Evolutionary conservation across 2,329 filamentous ascomycete genomes (phyloP).

Genomic region (Massarina eburnea): DNA sequence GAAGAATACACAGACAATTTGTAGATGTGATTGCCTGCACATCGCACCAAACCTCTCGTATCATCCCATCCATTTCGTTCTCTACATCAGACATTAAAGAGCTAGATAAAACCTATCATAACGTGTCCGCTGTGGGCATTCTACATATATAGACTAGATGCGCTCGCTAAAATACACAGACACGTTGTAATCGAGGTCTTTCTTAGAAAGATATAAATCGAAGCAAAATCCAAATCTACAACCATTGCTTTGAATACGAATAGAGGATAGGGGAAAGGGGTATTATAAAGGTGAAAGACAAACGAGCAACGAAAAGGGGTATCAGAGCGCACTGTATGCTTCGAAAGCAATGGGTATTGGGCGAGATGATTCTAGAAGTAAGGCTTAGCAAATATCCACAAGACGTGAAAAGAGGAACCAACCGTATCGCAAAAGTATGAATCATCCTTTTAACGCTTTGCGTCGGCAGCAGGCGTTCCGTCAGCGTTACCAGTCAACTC

Average conservation of each 20-base stretch:
- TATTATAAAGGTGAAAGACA: constrained; percentile 1
- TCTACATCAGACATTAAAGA: background rate
- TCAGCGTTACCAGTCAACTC: constrained; percentile 71
- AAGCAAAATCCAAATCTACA: constrained; percentile 4
- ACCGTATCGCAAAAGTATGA: constrained; percentile 16
- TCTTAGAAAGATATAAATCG: background rate
- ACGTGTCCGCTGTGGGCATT: background rate
- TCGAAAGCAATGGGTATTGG: constrained; percentile 3
- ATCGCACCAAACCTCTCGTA: background rate
- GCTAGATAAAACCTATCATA: background rate
- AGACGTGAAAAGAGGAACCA: background rate
- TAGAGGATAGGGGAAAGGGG: background rate
- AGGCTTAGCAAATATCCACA: background rate
- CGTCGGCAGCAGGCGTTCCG: constrained; percentile 20
- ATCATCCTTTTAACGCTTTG: constrained; percentile 15
- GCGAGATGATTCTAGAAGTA: constrained; percentile 1
- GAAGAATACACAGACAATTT: background rate
- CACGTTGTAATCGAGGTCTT: background rate
- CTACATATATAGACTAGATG: background rate
- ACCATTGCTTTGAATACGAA: background rate
- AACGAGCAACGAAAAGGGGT: constrained; percentile 28
- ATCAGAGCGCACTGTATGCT: constrained; percentile 25
- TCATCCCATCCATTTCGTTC: background rate
- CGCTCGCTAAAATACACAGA: background rate
- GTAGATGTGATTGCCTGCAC: background rate